Evolutionary conservation across 371 early-diverging fungal species (phyloP), one percentile per base, ranked within the genome.

Genomic region (Nematocida displodere): DNA sequence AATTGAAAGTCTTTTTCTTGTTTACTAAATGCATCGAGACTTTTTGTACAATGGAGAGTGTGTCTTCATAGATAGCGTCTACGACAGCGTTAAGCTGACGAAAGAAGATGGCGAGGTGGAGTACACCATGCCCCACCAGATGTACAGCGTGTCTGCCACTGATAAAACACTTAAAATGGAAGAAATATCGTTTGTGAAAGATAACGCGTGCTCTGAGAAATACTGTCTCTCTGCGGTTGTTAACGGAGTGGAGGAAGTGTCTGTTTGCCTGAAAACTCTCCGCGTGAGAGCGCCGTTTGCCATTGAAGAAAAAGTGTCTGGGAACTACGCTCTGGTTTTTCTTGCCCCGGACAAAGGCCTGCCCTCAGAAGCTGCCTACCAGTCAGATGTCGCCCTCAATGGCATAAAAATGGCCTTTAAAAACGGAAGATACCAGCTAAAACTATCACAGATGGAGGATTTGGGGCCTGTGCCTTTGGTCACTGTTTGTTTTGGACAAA

Each of bases 1-100:
- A 50, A 50, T 50, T 50, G 24, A 13, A 50, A 8, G 52, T 22
- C 15, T 50, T 7, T 42, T 50, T 22, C 15, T 56, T 56, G 36
- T 56, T 56, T 56, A 22, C 22, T 15, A 54, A 33, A 54, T 20
- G 31, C 3, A 26, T 8, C 20, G 65, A 31, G 26, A 13, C 8
- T 71, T 34, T 39, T 20, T 71, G 36, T 71, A 71, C 75, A 71
- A 58, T 34, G 75, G 75, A 50, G 75, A 71, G 29, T 47, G 37
- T 28, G 48, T 71, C 1, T 50, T 76, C 7, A 34, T 71, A 13
- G 48, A 58, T n/a, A 42, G 26, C 7, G 20, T 33, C 7, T 42
- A 46, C 37, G 75, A 56, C 33, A 47, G 59, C 2, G 49, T 61
- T 36, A 59, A 58, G 39, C 1, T 71, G 22, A 46, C 59, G 5